Base-by-base conservation (phyloP, 169 alveolate species). In the Plasmodium falciparum region DNA sequence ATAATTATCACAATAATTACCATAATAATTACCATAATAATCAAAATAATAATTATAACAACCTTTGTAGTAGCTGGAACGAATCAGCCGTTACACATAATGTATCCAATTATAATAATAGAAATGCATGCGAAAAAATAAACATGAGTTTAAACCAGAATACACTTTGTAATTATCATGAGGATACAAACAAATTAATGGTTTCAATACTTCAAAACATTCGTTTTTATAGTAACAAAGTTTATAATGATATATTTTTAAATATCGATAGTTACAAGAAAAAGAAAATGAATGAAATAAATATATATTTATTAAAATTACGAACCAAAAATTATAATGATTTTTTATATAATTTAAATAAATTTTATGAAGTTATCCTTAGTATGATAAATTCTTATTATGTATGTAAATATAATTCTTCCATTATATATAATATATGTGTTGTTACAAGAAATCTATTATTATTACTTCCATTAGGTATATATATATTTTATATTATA, bases 261-360 rank as follows among this genome's bases (percentile, higher is more conserved):
- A 78, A 78, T 52, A 78, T 24, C 11, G 89, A 78, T 66, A 20
- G 52, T 1, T 50, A 49, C 5, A 78, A 78, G 22, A 78, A 66
- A 45, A 78, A 78, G 22, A 78, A 78, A 29, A 6, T 65, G 24
- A 78, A 12, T 45, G 80, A 78, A 66, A 52, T 78, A 26, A 78
- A 78, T 66, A 20, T 78, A 13, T 78, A 83, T 70, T 50, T 83
- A 29, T 47, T 63, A 13, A 83, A 83, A 83, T 70, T 83, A 58
- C 69, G 74, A 20, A 17, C 20, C 5, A 83, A 71, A 43, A 83
- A 83, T 49, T 24, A 43, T 45, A 66, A 83, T 58, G 74, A 83
- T 3, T 83, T 83, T 49, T 83, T 83, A 58, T 70, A 69, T 39
- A 83, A 70, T 26, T 83, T 83, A 50, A 70, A 56, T 83, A 71